Conservation (phyloP, 164 flowering plant species). For the Warburgia ugandensis region DNA sequence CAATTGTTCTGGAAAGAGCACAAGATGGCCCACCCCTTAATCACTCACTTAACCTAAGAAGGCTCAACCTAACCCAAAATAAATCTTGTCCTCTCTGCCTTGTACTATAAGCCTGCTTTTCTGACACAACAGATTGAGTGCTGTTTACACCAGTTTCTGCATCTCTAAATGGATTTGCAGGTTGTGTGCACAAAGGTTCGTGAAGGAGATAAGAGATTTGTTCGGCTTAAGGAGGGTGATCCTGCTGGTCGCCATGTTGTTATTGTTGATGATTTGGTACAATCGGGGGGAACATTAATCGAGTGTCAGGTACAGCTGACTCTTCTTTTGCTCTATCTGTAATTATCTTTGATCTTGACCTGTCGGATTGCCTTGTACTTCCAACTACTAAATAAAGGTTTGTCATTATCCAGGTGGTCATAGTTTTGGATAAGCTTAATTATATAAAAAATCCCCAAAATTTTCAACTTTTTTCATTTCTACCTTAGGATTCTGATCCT, state of each 20-base stretch:
- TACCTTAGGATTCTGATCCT: no score
- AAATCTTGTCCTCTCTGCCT: no score
- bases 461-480: no score
- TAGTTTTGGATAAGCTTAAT: no score
- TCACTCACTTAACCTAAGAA: no score
- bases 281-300: conserved; percentile 93
- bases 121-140: no score
- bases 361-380: not conserved
- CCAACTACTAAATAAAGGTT: not conserved
- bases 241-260: conserved; percentile 87
- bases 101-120: no score
- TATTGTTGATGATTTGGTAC: conserved; percentile 97
- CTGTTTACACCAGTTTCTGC: not conserved
- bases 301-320: conserved; percentile 72
- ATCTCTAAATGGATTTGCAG: conserved; percentile 25
- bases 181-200: conserved; percentile 90
- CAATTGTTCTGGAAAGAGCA: no score
- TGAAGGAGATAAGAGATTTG: conserved; percentile 91
- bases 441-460: no score
- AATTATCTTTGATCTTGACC: not conserved
- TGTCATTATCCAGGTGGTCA: no score
- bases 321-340: not conserved
- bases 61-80: no score
- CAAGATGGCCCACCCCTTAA: no score
- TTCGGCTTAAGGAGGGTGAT: conserved; percentile 88